Base-by-base conservation (phyloP, 176 grass and related monocot genomes). In the Eragrostis nindensis region DNA sequence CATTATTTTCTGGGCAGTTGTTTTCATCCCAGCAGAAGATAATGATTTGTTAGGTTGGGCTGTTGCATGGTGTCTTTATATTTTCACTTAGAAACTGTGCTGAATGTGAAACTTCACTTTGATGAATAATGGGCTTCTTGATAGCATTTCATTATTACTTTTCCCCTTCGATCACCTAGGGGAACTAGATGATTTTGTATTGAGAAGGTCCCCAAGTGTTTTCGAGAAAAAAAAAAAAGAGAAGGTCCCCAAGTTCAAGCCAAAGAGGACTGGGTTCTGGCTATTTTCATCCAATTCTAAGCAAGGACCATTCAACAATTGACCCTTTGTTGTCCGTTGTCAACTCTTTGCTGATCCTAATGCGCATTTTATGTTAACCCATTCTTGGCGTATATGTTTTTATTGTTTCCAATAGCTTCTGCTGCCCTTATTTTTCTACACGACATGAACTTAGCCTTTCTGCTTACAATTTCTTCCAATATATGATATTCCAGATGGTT, bases 401-500 rank as follows among this genome's bases (percentile, higher is more conserved):
- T 5, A 1, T 24, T 21, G 25, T 12, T 49, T 13, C 50, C 47
- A 27, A 36, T 67, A 60, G 14, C 46, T n/a, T n/a, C n/a, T n/a
- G 36, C 45, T 89, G 32, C 54, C 44, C 26, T 48, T 74, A 18
- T 71, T 64, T 50, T 81, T 15, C 55, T 60, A 76, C 49, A 42
- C 71, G 21, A 57, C n/a, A n/a, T n/a, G n/a, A n/a, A n/a, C 21
- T 73, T 62, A 74, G 12, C 18, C 17, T 29, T 61, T 82, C 41
- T 66, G 76, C 75, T 54, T 77, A 73, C 47, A 25, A 53, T 73
- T 86, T 80, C 50, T 84, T 18, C 70, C 74, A 50, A 61, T 27
- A 26, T 61, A 61, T 68, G 52, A 52, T 77, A 69, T 82, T 68
- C 72, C 86, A 98, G 96, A 93, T 95, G 88, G 83, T 98, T 70